phyloP scores from a whole-genome alignment of 2,329 filamentous ascomycete species.

The Gnomoniopsis smithogilvyi region DNA sequence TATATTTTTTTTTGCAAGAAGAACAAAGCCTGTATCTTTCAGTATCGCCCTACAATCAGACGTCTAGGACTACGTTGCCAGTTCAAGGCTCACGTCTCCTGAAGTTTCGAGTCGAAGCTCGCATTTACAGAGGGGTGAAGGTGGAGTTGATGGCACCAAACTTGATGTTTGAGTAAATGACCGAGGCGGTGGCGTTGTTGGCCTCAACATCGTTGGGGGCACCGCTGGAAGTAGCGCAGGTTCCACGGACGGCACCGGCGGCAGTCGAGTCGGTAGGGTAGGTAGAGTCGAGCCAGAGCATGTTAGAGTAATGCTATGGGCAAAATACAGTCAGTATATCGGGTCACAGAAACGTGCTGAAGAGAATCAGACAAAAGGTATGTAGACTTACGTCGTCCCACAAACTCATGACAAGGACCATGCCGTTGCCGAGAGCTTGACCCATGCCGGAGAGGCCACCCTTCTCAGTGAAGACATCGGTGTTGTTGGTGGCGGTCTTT shows the following conservation, averaged over 20 bases:
- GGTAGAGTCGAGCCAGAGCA: conserved; percentile 72
- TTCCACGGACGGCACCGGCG: conserved; percentile 40
- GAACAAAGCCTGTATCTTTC: neutral
- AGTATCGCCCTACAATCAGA: neutral
- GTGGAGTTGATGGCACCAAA: conserved; percentile 55
- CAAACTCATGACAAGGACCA: conserved; percentile 61
- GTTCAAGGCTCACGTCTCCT: neutral
- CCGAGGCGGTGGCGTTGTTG: conserved; percentile 29
- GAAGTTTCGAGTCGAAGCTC: neutral
- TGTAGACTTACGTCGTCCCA: conserved; percentile 47
- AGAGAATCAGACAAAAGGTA: neutral
- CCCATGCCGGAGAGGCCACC: conserved; percentile 54
- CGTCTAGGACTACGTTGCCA: neutral
- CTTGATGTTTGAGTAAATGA: conserved; percentile 52
- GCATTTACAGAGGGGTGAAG: conserved; percentile 26
- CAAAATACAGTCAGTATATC: neutral
- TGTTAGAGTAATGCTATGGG: conserved; percentile 53
- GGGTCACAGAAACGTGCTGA: neutral
- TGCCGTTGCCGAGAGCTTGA: conserved; percentile 48
- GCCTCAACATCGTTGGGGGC: conserved; percentile 36
- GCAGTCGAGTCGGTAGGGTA: conserved; percentile 39
- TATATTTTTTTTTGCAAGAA: neutral
- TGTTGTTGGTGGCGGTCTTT: conserved; percentile 50
- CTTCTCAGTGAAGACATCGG: conserved; percentile 45
- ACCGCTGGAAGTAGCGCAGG: conserved; percentile 38